phyloP scores from a whole-genome alignment of 2,329 filamentous ascomycete species.

The Alternaria brassicae region DNA sequence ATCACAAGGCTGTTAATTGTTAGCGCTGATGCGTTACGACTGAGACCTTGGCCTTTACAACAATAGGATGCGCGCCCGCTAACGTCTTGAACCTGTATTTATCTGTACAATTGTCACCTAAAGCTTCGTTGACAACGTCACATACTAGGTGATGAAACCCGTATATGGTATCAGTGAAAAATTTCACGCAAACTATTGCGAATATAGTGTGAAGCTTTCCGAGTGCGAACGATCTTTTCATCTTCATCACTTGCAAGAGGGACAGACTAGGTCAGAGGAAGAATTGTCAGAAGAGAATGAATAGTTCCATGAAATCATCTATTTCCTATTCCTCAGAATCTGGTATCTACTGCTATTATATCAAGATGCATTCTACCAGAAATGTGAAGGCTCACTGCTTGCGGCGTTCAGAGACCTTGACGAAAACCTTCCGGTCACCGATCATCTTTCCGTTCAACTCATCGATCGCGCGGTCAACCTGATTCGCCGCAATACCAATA shows the following conservation, averaged over 20 bases:
- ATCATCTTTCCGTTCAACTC: background rate
- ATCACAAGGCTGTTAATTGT: background rate
- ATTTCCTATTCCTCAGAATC: background rate
- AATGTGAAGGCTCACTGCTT: background rate
- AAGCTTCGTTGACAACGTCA: background rate
- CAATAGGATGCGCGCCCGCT: accelerated
- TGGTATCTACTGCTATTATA: background rate
- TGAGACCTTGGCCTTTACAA: background rate
- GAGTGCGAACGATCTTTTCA: background rate
- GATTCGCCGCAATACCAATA: background rate
- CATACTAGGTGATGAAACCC: background rate
- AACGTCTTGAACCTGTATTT: background rate
- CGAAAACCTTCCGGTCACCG: background rate
- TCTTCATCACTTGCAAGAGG: background rate
- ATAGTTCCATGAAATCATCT: background rate
- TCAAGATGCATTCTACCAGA: background rate
- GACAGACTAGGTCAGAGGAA: background rate
- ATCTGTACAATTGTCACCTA: background rate
- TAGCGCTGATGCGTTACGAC: background rate
- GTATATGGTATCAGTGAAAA: background rate
- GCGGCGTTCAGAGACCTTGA: background rate
- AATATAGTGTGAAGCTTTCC: background rate
- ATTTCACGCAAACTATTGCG: background rate
- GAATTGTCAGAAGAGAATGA: background rate
- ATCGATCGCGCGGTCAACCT: background rate